Conservation (phyloP, 805 yeast genomes). For the Yarrowia sp. region DNA sequence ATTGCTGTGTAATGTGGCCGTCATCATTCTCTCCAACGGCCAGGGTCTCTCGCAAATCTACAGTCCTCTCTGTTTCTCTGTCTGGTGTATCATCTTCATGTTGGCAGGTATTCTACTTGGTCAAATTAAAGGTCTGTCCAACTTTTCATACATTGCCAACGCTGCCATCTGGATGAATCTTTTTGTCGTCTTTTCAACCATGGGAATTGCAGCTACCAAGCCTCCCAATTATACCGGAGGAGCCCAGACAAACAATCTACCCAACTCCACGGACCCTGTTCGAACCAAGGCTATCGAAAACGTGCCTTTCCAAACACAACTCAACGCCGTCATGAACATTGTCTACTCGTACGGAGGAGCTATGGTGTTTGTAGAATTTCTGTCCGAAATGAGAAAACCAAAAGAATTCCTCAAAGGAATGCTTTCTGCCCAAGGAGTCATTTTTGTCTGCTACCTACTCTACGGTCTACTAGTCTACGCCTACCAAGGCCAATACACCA, state of each 20-base stretch:
- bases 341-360: neutral
- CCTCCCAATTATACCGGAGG: neutral
- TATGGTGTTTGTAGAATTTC: neutral
- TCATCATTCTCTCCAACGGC: neutral
- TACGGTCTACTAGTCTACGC: neutral
- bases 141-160: neutral
- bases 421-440: neutral
- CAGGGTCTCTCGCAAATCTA: neutral
- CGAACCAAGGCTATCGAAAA: neutral
- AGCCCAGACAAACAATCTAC: neutral
- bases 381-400: neutral
- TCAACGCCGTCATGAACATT: neutral
- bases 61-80: neutral
- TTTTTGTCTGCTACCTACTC: neutral
- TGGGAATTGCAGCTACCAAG: neutral
- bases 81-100: neutral
- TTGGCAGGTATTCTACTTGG: neutral
- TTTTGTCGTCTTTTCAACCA: neutral
- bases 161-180: conserved; percentile 2
- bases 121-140: neutral
- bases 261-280: neutral
- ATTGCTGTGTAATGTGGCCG: neutral
- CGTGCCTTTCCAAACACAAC: neutral
- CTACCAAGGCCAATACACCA: neutral
- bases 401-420: neutral